A percentile compares a stretch with the other conserved stretches of the same genome.
Conservation (phyloP, 257 asterid species). For the Buddleja alternifolia region DNA sequence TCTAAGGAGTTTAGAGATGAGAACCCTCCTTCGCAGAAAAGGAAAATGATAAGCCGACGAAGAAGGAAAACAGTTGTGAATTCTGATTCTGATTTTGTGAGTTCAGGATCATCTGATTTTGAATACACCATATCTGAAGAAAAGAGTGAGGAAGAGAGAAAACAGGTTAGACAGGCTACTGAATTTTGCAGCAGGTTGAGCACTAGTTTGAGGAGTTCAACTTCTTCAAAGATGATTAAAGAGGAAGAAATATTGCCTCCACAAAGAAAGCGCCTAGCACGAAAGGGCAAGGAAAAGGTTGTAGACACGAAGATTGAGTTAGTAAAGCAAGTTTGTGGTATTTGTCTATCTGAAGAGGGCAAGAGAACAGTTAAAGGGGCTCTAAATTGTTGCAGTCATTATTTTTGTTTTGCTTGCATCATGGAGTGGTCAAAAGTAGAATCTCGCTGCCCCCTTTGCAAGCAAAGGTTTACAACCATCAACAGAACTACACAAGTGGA, state of each 20-base stretch:
- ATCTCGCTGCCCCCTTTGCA: constrained; percentile 94
- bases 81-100: constrained; percentile 78
- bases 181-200: constrained; percentile 45
- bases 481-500: constrained; percentile 59
- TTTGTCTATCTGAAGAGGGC: constrained; percentile 88
- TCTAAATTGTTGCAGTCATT: constrained; percentile 82
- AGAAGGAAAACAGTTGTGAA: constrained; percentile 43
- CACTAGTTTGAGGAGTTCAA: constrained; percentile 53
- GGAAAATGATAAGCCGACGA: constrained; percentile 46
- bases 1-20: constrained; percentile 35
- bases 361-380: constrained; percentile 72
- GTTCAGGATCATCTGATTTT: constrained; percentile 65
- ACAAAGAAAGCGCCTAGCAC: constrained; percentile 44
- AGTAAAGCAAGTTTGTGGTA: constrained; percentile 86
- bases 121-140: constrained; percentile 86
- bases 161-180: constrained; percentile 78
- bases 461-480: constrained; percentile 78
- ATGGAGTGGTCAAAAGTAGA: constrained; percentile 98
- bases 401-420: constrained; percentile 91
- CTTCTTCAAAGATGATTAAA: constrained; percentile 34
- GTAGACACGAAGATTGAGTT: constrained; percentile 56
- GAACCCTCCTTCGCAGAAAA: constrained; percentile 31
- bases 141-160: constrained; percentile 98
- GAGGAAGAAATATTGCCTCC: constrained; percentile 42
- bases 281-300: constrained; percentile 77